phyloP scores from a whole-genome alignment of 2,329 filamentous ascomycete genomes.

The Penicillium sp. region DNA sequence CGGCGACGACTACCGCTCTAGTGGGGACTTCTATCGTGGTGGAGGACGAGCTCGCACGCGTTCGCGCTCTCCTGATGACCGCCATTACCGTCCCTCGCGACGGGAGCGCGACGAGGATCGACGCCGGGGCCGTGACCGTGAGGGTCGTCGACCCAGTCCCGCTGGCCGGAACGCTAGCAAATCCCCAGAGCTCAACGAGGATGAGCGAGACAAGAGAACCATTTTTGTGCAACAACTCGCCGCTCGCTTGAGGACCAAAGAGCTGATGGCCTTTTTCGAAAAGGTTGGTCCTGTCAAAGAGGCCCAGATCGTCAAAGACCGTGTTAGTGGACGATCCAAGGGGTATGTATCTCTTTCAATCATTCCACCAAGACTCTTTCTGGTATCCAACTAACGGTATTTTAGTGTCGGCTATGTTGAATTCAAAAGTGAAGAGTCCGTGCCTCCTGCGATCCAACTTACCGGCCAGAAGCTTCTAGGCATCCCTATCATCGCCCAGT shows the following conservation, averaged over 20 bases:
- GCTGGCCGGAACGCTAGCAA: constrained; percentile 49
- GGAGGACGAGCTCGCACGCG: constrained; percentile 68
- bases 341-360: constrained; percentile 65
- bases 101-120: constrained; percentile 54
- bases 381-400: constrained; percentile 15
- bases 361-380: neutral
- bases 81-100: constrained; percentile 57
- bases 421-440: constrained; percentile 95
- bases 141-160: constrained; percentile 49
- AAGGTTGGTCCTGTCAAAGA: constrained; percentile 94
- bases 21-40: constrained; percentile 74
- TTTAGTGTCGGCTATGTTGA: constrained; percentile 96
- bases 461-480: constrained; percentile 98
- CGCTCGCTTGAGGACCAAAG: constrained; percentile 86
- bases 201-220: constrained; percentile 94
- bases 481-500: constrained; percentile 97
- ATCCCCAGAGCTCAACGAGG: constrained; percentile 77
- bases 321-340: constrained; percentile 95
- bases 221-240: constrained; percentile 99
- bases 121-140: constrained; percentile 57
- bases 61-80: constrained; percentile 72
- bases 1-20: constrained; percentile 54
- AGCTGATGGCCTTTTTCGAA: constrained; percentile 93
- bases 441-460: constrained; percentile 91
- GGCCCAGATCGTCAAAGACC: constrained; percentile 97